phyloP scores from a whole-genome alignment of 768 basidiomycete genomes.

The Hygrocybe coccinea region DNA sequence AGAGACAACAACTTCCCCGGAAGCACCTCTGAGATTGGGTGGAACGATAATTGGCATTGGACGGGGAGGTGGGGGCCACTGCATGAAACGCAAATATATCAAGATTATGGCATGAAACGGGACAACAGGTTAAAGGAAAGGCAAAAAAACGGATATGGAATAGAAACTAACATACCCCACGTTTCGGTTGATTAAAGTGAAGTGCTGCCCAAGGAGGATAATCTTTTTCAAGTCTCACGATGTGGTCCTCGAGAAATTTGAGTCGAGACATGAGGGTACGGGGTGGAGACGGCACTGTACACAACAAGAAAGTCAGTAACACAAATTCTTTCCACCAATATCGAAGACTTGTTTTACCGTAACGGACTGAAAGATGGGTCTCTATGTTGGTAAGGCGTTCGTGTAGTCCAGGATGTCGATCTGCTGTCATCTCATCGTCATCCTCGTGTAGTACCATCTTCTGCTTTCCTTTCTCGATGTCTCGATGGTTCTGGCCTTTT shows the following conservation, averaged over 20 bases:
- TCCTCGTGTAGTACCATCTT: constrained; percentile 4
- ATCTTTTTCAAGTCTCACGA: constrained; percentile 71
- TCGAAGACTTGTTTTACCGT: constrained; percentile 43
- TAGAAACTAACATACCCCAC: constrained; percentile 53
- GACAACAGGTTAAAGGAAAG: neutral
- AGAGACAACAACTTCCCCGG: neutral
- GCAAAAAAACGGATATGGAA: constrained; percentile 1
- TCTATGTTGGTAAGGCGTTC: constrained; percentile 66
- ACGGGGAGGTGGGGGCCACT: constrained; percentile 86
- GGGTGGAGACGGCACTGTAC: constrained; percentile 65
- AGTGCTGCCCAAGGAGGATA: constrained; percentile 85
- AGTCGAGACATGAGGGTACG: constrained; percentile 59
- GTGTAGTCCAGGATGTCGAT: constrained; percentile 54
- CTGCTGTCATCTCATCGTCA: constrained; percentile 32
- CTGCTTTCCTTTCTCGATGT: constrained; percentile 16
- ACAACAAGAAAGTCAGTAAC: neutral
- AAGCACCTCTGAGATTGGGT: constrained; percentile 44
- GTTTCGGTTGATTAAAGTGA: constrained; percentile 82
- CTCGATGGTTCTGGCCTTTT: constrained; percentile 5
- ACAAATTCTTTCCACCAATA: neutral
- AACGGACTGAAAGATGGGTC: constrained; percentile 65
- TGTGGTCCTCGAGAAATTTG: constrained; percentile 70
- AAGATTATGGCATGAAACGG: neutral
- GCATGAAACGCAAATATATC: neutral
- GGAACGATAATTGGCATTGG: constrained; percentile 76